phyloP scores from a whole-genome alignment of 345 rosid species.

The Ceriops decandra region DNA sequence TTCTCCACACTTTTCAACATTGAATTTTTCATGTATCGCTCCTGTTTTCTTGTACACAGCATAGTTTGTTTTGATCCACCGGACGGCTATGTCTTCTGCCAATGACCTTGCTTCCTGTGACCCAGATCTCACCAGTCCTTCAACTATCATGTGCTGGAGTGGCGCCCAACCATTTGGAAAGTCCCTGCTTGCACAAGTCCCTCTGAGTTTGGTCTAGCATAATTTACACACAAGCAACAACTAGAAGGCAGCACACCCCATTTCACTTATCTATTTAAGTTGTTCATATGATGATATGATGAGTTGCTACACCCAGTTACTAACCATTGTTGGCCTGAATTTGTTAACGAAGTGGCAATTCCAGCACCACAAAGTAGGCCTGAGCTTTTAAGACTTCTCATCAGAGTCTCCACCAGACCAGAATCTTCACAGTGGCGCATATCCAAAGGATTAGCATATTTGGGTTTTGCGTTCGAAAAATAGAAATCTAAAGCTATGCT shows the following conservation, averaged over 20 bases:
- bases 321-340: conserved; percentile 80
- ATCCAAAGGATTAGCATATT: conserved; percentile 10
- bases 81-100: conserved; percentile 67
- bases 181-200: conserved; percentile 52
- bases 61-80: conserved; percentile 76
- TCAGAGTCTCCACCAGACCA: conserved; percentile 51
- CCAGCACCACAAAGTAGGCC: conserved; percentile 65
- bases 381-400: conserved; percentile 51
- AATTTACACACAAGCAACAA: not conserved
- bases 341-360: conserved; percentile 63
- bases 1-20: conserved; percentile 50
- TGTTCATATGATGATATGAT: too few species aligned
- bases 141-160: conserved; percentile 69
- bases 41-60: conserved; percentile 51
- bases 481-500: not conserved
- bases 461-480: not conserved
- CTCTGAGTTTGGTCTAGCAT: not conserved
- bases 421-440: conserved; percentile 40
- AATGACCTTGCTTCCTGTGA: conserved; percentile 47
- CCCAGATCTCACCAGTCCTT: conserved; percentile 59
- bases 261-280: not conserved
- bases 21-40: conserved; percentile 47
- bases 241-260: not conserved
- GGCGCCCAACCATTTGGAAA: conserved; percentile 97
- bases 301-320: not conserved